Evolutionary conservation across 2,329 filamentous ascomycete genomes (phyloP).

Genomic region (Alternaria incomplexa): DNA sequence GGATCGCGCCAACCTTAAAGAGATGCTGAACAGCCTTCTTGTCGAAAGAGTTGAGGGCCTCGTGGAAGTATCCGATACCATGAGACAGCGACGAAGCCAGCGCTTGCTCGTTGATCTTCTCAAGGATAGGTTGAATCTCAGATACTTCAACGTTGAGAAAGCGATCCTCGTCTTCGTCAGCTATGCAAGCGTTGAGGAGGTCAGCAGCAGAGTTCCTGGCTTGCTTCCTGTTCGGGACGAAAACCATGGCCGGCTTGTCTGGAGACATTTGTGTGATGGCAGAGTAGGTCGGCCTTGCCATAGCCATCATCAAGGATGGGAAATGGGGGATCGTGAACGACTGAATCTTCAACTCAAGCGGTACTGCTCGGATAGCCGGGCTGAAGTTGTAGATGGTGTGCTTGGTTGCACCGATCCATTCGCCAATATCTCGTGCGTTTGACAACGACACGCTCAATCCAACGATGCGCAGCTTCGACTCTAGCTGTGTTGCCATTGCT

Average conservation of each 20-base stretch:
- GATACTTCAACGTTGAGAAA: slow-evolving; percentile 86
- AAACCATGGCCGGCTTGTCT: slow-evolving; percentile 88
- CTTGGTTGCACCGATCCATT: slow-evolving; percentile 98
- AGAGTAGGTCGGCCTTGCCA: slow-evolving; percentile 92
- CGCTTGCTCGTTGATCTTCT: slow-evolving; percentile 82
- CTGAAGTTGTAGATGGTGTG: slow-evolving; percentile 99
- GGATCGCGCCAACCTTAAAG: slow-evolving; percentile 86
- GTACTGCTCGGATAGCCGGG: slow-evolving; percentile 85
- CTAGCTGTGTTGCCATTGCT: slow-evolving; percentile 87
- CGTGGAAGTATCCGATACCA: slow-evolving; percentile 96
- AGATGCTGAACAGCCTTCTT: slow-evolving; percentile 94
- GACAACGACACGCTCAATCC: slow-evolving; percentile 90
- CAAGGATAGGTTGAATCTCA: slow-evolving; percentile 81
- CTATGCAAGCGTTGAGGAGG: slow-evolving; percentile 82
- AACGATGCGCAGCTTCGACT: slow-evolving; percentile 83
- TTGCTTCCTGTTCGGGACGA: slow-evolving; percentile 93
- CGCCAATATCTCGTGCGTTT: slow-evolving; percentile 91
- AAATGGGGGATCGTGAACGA: slow-evolving; percentile 96
- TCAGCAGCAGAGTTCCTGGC: slow-evolving; percentile 86
- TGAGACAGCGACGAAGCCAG: slow-evolving; percentile 89
- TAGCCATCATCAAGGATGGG: slow-evolving; percentile 96
- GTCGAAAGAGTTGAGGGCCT: slow-evolving; percentile 85
- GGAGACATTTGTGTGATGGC: slow-evolving; percentile 87
- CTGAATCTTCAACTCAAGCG: slow-evolving; percentile 92
- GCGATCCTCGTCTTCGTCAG: slow-evolving; percentile 89